Base-by-base conservation (phyloP, 345 rosid species). In the Sisymbrium altissimum region DNA sequence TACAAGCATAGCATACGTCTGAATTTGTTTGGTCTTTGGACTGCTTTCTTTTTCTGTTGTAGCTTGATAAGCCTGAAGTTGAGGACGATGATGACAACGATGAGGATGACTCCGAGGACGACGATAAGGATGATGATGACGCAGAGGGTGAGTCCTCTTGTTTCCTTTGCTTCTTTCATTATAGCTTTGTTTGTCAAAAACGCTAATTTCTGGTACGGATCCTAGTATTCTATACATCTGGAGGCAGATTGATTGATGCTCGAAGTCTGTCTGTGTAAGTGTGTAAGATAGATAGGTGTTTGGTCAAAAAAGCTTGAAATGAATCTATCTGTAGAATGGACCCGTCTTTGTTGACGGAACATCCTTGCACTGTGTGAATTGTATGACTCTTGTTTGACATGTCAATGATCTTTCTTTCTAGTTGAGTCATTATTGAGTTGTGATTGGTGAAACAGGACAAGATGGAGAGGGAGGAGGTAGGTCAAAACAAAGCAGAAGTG, bases 401-500 rank as follows among this genome's bases (percentile, higher is more conserved):
- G 39, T 11, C 11, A 36, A 2, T 46, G 19, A 35, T 35, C n/a
- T 50, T n/a, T 21, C n/a, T 5, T 40, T 59, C 40, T 60, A 5
- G 62, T 75, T 68, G 40, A 39, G 6, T 52, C 8, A 41, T 32
- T 61, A 1, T 33, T 53, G 50, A 23, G 39, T 1, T 55, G 1
- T 63, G 35, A 29, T 44, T 76, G 38, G 38, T 54, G 30, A 64
- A 63, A 27, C 52, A 78, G 81, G 73, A 54, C 82, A 40, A 54
- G 86, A 87, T 72, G 97, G 85, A 65, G 96, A 87, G 54, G 90
- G 68, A 68, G 81, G 83, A 73, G 85, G 92, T 70, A 82, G 82
- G 68, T 88, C 88, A 41, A 92, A 89, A 73, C 98, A 92, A 71
- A 92, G 96, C 84, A 80, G 98, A 74, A 92, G 98, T 39, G 98